phyloP scores from a whole-genome alignment of 371 early-diverging fungal genomes.

The Hamiltosporidium magnivora region DNA sequence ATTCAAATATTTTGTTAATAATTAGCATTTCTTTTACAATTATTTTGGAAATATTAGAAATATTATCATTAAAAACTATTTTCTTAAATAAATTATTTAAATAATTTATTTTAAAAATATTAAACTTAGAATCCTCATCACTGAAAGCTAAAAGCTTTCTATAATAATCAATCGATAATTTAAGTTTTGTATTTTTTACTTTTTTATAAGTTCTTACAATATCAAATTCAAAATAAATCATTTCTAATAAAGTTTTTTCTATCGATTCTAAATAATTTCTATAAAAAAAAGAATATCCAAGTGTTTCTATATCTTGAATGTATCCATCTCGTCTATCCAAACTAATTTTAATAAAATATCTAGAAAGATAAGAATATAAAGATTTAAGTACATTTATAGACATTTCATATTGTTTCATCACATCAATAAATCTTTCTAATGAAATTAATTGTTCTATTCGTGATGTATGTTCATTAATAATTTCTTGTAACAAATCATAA shows the following conservation, averaged over 20 bases:
- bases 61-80: conserved; percentile 7
- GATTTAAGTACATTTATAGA: neutral
- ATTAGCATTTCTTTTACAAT: conserved; percentile 11
- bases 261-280: conserved; percentile 21
- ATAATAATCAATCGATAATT: conserved; percentile 4
- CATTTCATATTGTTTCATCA: conserved; percentile 4
- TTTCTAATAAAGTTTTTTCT: conserved; percentile 10
- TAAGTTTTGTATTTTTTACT: conserved; percentile 7
- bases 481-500: conserved; percentile 14
- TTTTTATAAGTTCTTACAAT: conserved; percentile 2
- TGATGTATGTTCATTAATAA: conserved; percentile 9
- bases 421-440: conserved; percentile 3
- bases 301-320: conserved; percentile 8
- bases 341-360: conserved; percentile 29
- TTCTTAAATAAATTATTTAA: conserved; percentile 4
- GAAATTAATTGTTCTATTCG: conserved; percentile 9
- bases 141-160: conserved; percentile 3
- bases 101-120: conserved; percentile 15
- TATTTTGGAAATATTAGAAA: conserved; percentile 6
- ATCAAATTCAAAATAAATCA: conserved; percentile 26
- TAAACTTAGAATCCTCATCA: conserved; percentile 10
- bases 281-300: conserved; percentile 22
- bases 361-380: conserved; percentile 23
- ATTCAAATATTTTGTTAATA: conserved; percentile 17
- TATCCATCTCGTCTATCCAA: conserved; percentile 8